Evolutionary conservation across 2,329 filamentous ascomycete species (phyloP), one percentile per base, ranked within the genome.

Genomic region (Dactylellina cionopaga): DNA sequence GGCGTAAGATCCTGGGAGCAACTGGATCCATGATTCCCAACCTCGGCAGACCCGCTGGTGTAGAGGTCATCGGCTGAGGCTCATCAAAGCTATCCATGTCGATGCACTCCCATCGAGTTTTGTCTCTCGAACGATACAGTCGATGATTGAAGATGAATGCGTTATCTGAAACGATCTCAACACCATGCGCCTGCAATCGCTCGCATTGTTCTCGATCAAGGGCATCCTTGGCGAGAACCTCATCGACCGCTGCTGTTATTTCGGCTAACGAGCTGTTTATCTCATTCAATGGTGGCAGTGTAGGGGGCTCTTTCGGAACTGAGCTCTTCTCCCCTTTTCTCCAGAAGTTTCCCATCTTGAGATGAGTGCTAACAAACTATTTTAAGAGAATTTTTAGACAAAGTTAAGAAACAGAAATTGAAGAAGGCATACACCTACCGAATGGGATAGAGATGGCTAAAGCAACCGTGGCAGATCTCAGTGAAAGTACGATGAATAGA

Each of bases 101-200:
- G 0, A 52, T 58, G 17, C 44, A 49, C 15, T 69, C 47, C 65
- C 65, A 70, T 9, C 37, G 9, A 2, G 47, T 35, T 27, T 70
- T 69, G 9, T 43, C 49, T 17, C 19, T 39, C 9, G 52, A 29
- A 3, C 56, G 47, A 22, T 70, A 70, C 3, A 70, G n/a, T 5
- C 56, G 47, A 19, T 56, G 47, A 17, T 52, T 31, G 27, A 44
- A 58, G 13, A 51, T 19, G 25, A 64, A 64, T 6, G 58, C 37
- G 10, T 64, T 51, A 0, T 41, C 4, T 4, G 31, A 27, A 2
- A 70, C 3, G 1, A 71, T 31, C 41, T 63, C 39, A 13, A 64
- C 43, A 11, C 66, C 58, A 3, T 39, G 44, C 5, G 49, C 24
- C 1, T 25, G 22, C 3, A 64, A 19, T 11, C 27, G 10, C 9